Conservation (phyloP, 2,329 filamentous ascomycete genomes). For the Lachnellula subtilissima region DNA sequence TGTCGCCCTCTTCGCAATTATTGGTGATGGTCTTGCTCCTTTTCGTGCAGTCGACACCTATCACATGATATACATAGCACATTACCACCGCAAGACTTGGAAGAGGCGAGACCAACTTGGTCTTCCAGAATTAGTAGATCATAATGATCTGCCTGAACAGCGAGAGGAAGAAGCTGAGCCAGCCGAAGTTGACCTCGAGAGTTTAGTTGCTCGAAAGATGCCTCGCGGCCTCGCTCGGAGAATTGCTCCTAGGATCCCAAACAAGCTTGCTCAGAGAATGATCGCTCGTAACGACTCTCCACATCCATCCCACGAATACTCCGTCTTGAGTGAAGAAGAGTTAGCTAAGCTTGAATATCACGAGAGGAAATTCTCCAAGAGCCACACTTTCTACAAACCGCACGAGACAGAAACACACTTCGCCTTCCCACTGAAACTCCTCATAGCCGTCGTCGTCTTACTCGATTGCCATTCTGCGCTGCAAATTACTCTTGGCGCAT, state of each 20-base stretch:
- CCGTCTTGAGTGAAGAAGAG: conserved; percentile 61
- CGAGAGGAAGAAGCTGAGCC: conserved; percentile 34
- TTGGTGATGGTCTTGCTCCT: conserved; percentile 65
- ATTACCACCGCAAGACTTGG: conserved; percentile 50
- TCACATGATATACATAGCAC: conserved; percentile 77
- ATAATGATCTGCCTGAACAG: conserved; percentile 49
- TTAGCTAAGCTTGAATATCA: conserved; percentile 69
- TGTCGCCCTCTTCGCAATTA: conserved; percentile 64
- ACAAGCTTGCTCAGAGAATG: conserved; percentile 18
- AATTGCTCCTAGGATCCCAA: conserved; percentile 20
- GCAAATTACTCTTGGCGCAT: conserved; percentile 72
- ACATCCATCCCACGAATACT: conserved; percentile 42
- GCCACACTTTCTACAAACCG: conserved; percentile 84
- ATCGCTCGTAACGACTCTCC: conserved; percentile 9
- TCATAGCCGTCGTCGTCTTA: conserved; percentile 70
- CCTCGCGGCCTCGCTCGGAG: conserved; percentile 16
- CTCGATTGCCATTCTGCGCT: conserved; percentile 74
- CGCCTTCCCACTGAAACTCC: conserved; percentile 68
- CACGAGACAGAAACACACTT: conserved; percentile 79
- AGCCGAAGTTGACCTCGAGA: conserved; percentile 37
- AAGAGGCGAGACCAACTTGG: conserved; percentile 50
- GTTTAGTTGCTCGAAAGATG: conserved; percentile 19
- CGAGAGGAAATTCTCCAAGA: conserved; percentile 72
- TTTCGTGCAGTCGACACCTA: conserved; percentile 80
- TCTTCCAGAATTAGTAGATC: conserved; percentile 54